A percentile compares a stretch with the other conserved stretches of the same genome.
These are phyloP conservation scores for Fusarium ramigenum DNA, from an alignment of 2,329 filamentous ascomycete species.

Conservation along the genomic window DNA sequence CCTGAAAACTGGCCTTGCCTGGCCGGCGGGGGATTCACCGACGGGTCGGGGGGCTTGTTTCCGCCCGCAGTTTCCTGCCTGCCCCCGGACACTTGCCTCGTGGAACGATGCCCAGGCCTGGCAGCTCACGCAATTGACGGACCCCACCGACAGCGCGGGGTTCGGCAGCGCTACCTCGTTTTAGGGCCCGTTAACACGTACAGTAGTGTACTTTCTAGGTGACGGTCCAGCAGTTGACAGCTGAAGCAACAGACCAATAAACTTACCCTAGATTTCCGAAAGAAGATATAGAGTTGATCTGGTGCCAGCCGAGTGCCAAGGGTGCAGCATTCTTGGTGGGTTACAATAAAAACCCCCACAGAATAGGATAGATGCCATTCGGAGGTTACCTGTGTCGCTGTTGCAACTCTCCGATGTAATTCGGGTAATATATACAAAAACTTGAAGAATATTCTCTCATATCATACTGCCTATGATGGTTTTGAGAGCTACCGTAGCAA, in stretches of 20 bases:
- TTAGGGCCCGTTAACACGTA: slow-evolving; percentile 21
- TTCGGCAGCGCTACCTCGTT: slow-evolving; percentile 33
- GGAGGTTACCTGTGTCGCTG: not conserved
- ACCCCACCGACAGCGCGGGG: slow-evolving; percentile 36
- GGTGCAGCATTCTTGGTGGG: not conserved
- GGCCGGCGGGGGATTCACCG: not conserved
- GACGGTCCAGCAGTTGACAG: slow-evolving; percentile 11
- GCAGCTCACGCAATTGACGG: slow-evolving; percentile 7
- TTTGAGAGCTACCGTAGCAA: not conserved
- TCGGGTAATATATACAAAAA: not conserved
- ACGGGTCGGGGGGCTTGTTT: not conserved
- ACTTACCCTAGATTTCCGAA: slow-evolving; percentile 23
- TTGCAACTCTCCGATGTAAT: not conserved
- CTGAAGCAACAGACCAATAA: slow-evolving; percentile 15
- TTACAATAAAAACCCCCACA: not conserved
- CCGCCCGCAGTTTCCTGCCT: not conserved
- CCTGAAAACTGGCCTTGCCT: not conserved
- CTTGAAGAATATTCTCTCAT: not conserved
- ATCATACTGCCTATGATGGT: not conserved
- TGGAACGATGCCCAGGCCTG: slow-evolving; percentile 25
- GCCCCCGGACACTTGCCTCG: slow-evolving; percentile 3
- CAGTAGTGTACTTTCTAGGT: slow-evolving; percentile 18
- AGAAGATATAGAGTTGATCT: not conserved
- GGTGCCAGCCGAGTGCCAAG: not conserved
- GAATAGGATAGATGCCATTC: not conserved